Base-by-base conservation (phyloP, 108 stramenopile genomes). In the Fragilariopsis cylindrus region DNA sequence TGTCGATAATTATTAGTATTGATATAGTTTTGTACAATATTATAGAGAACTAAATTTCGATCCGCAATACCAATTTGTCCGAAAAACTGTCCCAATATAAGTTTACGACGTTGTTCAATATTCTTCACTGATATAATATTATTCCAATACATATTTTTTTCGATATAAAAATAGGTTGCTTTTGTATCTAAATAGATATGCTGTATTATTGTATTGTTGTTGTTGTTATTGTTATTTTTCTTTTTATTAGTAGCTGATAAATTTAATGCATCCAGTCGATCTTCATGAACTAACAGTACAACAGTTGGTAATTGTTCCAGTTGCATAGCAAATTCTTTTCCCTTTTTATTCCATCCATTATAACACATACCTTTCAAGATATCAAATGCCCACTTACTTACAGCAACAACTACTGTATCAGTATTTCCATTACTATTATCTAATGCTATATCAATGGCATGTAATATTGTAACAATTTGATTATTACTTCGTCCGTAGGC, bases 11-110 rank as follows among this genome's bases (percentile, higher is more conserved):
- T 21, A n/a, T 5, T 56, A 5, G 55, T 19, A 9, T 63, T 44
- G 2, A 63, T 40, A 9, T 41, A 15, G 9, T 63, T 15, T 41
- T 44, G 48, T 1, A 41, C 62, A 41, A 45, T 45, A 8, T 46
- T 75, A 52, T 47, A 60, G 44, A 42, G 45, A 48, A 78, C 65
- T 13, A 74, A 48, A 54, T 82, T 78, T 7, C 46, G 12, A 5
- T 73, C 47, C 3, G 77, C 67, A 18, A 78, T 57, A 19, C 66
- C 48, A 13, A 63, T 40, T 11, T 77, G 77, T 46, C 78, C 74
- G 0, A 73, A 74, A 12, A 65, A 73, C 47, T 77, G 62, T 13
- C 77, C 81, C 15, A 43, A n/a, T 44, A 63, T 40, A 0, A 43
- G 8, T 9, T 0, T 42, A 6, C 62, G 42, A 7, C 62, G 62